Percentiles rank a stretch among this genome's conserved stretches.
phyloP scores from a whole-genome alignment of 2,329 filamentous ascomycete species.

The Microthyrium microscopicum region DNA sequence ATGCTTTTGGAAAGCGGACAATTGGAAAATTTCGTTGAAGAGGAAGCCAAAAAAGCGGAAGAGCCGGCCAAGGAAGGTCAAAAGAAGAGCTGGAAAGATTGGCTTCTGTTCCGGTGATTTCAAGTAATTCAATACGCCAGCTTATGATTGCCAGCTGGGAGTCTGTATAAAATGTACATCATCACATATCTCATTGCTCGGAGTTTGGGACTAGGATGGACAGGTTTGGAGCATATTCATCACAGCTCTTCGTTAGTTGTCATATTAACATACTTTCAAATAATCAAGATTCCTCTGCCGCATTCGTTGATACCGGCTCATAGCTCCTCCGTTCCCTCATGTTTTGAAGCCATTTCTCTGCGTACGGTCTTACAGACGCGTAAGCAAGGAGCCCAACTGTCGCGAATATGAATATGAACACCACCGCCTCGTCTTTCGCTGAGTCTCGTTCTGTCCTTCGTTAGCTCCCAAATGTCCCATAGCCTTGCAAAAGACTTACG shows the following conservation, averaged over 20 bases:
- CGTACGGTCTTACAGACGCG: conserved; percentile 42
- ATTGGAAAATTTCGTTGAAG: conserved; percentile 9
- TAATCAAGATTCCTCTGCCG: conserved; percentile 6
- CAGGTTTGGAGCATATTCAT: conserved; percentile 8
- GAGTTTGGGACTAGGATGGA: neutral
- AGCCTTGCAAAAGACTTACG: conserved; percentile 24
- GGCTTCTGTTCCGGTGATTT: conserved; percentile 23
- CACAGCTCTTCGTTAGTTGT: conserved; percentile 1
- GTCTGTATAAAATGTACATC: neutral
- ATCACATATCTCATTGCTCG: neutral
- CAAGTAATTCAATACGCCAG: neutral
- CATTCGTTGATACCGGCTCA: conserved; percentile 1
- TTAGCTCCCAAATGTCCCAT: neutral
- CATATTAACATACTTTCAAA: neutral
- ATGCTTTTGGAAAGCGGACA: conserved; percentile 7
- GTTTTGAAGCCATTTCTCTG: conserved; percentile 37
- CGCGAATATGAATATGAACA: conserved; percentile 48
- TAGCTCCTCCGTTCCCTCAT: conserved; percentile 4
- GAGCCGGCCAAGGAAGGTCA: neutral
- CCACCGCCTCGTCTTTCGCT: conserved; percentile 48
- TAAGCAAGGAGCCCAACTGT: conserved; percentile 44
- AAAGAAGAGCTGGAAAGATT: conserved; percentile 28
- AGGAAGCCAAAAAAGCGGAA: conserved; percentile 14
- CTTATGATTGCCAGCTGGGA: neutral
- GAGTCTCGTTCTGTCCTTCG: conserved; percentile 40